Evolutionary conservation across 805 yeast species (phyloP).

Genomic region (Candida takata): DNA sequence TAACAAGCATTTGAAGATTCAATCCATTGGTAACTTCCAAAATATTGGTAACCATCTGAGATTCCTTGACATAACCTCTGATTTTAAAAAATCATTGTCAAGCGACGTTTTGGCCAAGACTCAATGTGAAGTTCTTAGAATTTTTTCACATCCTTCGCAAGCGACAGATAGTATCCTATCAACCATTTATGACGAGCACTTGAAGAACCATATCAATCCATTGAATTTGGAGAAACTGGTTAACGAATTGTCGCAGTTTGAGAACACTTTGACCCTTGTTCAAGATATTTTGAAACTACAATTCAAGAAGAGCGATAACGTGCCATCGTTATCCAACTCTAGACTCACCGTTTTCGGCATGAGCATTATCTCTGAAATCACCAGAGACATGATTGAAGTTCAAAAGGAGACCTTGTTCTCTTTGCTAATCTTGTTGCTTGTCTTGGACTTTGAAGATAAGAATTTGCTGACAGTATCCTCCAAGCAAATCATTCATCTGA

Average conservation of each 20-base stretch:
- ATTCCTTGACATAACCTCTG: conserved; percentile 28
- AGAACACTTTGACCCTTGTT: conserved; percentile 30
- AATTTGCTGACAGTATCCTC: conserved; percentile 12
- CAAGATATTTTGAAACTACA: conserved; percentile 30
- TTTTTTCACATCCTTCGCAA: conserved; percentile 26
- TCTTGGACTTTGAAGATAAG: conserved; percentile 31
- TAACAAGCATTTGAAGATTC: conserved; percentile 20
- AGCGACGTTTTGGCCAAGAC: conserved; percentile 28
- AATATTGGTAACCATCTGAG: conserved; percentile 21
- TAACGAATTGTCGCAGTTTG: conserved; percentile 32
- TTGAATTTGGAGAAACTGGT: conserved; percentile 32
- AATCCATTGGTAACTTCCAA: conserved; percentile 5
- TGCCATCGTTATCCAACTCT: conserved; percentile 7
- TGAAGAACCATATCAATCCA: conserved; percentile 36
- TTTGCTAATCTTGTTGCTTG: conserved; percentile 28
- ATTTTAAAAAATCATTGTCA: conserved; percentile 35
- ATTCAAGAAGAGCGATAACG: conserved; percentile 3
- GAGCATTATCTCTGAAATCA: conserved; percentile 21
- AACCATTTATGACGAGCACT: conserved; percentile 33
- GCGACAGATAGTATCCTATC: conserved; percentile 23
- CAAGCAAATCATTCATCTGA: conserved; percentile 12
- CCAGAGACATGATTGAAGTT: conserved; percentile 24
- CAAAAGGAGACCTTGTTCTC: conserved; percentile 28
- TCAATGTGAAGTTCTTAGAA: conserved; percentile 29
- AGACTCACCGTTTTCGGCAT: conserved; percentile 18